Evolutionary conservation across 495 filamentous ascomycete genomes (phyloP).

Genomic region (Penicillium diatomitis): DNA sequence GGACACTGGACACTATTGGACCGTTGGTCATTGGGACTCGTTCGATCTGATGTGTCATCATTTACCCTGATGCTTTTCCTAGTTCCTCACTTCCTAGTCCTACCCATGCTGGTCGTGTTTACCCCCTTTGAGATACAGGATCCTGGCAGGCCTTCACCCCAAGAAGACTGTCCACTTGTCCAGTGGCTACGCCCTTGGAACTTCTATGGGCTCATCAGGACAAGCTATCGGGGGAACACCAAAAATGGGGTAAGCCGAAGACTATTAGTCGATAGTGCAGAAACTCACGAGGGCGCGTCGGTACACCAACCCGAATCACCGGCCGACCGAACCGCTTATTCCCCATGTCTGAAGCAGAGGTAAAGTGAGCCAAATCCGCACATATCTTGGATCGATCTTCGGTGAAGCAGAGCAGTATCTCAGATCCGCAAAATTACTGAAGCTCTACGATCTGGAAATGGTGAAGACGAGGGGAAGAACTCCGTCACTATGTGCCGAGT

Average conservation of each 20-base stretch:
- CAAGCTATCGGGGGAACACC: constrained; percentile 15
- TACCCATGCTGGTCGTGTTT: neutral
- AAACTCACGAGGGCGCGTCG: no score
- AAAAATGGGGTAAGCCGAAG: constrained; percentile 2
- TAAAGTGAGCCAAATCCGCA: no score
- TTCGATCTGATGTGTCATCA: constrained; percentile 11
- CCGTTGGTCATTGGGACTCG: constrained; percentile 3
- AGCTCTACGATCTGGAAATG: neutral
- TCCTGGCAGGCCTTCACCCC: no score
- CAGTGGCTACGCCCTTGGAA: neutral
- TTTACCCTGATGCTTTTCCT: neutral
- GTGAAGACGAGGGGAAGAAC: neutral
- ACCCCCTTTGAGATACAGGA: no score
- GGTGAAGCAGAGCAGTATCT: no score
- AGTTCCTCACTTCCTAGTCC: neutral
- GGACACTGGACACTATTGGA: neutral
- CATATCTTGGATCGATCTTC: no score
- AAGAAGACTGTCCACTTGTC: neutral
- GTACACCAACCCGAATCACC: no score
- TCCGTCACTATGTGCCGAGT: neutral
- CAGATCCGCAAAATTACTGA: no score
- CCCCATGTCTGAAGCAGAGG: no score
- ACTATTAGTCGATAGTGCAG: no score
- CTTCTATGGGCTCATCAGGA: no score
- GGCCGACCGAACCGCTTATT: no score